Conservation (phyloP, 805 yeast genomes). For the Yueomyces sp. region DNA sequence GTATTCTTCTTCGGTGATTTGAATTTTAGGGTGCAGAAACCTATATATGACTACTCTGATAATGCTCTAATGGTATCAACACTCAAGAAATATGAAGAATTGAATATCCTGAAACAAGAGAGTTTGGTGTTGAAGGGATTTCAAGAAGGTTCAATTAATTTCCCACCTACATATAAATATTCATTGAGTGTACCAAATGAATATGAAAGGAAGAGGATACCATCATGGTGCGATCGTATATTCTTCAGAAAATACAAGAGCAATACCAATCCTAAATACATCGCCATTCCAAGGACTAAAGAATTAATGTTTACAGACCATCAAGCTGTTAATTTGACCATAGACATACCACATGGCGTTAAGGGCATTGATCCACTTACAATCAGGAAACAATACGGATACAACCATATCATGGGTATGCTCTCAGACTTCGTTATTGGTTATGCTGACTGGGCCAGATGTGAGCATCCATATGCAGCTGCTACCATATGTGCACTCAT, state of each 20-base stretch:
- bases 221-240: constrained; percentile 89
- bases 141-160: constrained; percentile 47
- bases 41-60: constrained; percentile 7
- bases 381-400: neutral
- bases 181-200: constrained; percentile 28
- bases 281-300: constrained; percentile 27
- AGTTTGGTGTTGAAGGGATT: constrained; percentile 45
- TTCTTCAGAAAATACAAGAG: constrained; percentile 36
- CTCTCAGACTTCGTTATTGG: neutral
- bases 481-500: neutral
- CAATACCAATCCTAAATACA: constrained; percentile 27
- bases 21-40: constrained; percentile 43
- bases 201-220: constrained; percentile 46
- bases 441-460: neutral
- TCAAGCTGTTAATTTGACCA: constrained; percentile 51
- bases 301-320: constrained; percentile 57
- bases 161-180: constrained; percentile 76
- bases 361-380: neutral
- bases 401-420: neutral
- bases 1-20: constrained; percentile 74
- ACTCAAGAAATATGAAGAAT: constrained; percentile 26
- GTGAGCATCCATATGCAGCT: neutral
- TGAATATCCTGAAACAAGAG: constrained; percentile 18
- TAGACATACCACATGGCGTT: constrained; percentile 30
- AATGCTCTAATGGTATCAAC: neutral